Evolutionary conservation across 1,284 basidiomycete species (phyloP), one percentile per base, ranked within the genome.

Genomic region (Apiotrichum veenhuisii): DNA sequence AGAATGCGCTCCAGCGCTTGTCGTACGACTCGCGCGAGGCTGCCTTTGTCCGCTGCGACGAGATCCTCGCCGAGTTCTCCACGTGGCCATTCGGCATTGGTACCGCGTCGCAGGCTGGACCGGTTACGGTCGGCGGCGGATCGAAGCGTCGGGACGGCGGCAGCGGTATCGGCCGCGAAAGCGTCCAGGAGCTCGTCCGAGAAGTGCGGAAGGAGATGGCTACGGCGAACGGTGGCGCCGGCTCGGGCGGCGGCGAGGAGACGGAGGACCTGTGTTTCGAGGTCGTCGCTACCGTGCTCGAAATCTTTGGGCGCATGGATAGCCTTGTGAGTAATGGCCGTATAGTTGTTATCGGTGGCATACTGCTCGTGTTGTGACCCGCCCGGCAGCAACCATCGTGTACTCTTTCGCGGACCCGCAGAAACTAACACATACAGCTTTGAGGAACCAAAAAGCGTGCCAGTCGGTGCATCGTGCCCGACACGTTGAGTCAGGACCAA

Each of bases 21-120:
- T 86, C 85, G 12, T 96, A 94, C 68, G 93, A 96, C 74, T 88
- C 91, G 57, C 80, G 93, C 48, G 93, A 97, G 79, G 85, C 84
- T 0, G 92, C 92, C 33, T 94, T 96, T 72, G 85, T 85, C 62
- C 82, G 93, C 59, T 92, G 89, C 66, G 93, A 97, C 72, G 93
- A 96, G 65, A 85, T 96, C 36, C 80, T 97, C 27, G 86, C 85
- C 45, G 92, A 94, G 77, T 96, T 96, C 76, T 83, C 85, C 30
- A 82, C 81, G 27, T 97, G 91, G 91, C 93, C 93, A 5, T 92
- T 91, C 70, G 90, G 91, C 8, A 66, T 71, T 54, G 68, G 69
- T 50, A 73, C 73, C 26, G 59, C 70, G 14, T 45, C 61, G 26
- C 50, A 52, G 22, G 67, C 69, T 12, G 65, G 70, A 9, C 69